Percentiles rank a stretch among this genome's conserved stretches.
phyloP scores from a whole-genome alignment of 352 stramenopile genomes.

The Phytopythium ostracodes region DNA sequence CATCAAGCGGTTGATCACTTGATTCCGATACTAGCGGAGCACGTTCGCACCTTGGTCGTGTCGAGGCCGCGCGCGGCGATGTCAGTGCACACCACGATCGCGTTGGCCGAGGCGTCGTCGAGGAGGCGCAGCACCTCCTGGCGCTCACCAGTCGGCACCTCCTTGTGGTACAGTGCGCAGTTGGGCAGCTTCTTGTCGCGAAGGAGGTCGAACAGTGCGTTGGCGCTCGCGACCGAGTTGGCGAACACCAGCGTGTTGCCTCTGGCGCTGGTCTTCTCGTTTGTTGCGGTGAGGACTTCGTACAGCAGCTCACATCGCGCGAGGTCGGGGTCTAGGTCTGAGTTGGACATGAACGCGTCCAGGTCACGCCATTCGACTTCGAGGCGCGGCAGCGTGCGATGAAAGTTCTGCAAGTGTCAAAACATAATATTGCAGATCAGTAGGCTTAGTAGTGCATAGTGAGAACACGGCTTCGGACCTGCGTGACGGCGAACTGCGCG shows the following conservation, averaged over 20 bases:
- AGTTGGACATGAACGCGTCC: constrained; percentile 23
- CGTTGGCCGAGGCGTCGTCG: constrained; percentile 19
- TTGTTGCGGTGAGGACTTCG: constrained; percentile 37
- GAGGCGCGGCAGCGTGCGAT: constrained; percentile 56
- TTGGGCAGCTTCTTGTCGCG: constrained; percentile 28
- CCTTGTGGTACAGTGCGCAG: constrained; percentile 56
- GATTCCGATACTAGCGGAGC: not conserved
- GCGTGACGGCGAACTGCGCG: constrained; percentile 54
- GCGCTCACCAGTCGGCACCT: constrained; percentile 49
- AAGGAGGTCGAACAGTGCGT: constrained; percentile 51
- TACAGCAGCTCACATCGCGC: constrained; percentile 42
- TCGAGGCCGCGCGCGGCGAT: constrained; percentile 73
- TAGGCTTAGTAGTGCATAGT: too few relatives aligned
- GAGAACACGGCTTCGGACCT: constrained; percentile 23
- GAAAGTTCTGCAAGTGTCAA: constrained; percentile 66
- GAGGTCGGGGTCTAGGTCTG: constrained; percentile 19
- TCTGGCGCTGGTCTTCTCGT: constrained; percentile 7
- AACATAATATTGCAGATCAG: too few relatives aligned
- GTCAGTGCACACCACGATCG: constrained; percentile 70
- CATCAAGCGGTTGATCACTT: not conserved
- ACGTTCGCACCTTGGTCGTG: constrained; percentile 60
- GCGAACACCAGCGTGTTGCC: constrained; percentile 65
- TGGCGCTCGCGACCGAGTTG: constrained; percentile 71
- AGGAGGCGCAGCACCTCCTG: constrained; percentile 40
- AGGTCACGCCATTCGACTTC: constrained; percentile 36